These are phyloP conservation scores for Cerrena zonata DNA, from an alignment of 1,284 basidiomycete genomes.

Conservation along the genomic window DNA sequence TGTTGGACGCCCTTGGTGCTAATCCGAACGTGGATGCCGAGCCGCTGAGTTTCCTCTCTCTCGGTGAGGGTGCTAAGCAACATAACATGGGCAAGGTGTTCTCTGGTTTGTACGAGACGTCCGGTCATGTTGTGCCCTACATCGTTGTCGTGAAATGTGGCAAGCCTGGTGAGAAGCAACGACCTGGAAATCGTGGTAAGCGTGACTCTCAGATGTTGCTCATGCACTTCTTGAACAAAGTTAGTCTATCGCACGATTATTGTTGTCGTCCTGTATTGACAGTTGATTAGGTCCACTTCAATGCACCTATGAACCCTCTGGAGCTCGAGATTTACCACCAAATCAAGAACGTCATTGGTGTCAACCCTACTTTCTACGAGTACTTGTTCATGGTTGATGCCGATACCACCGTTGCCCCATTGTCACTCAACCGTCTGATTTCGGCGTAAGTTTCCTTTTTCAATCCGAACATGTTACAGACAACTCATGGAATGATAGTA, in stretches of 20 bases:
- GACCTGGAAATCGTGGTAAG: constrained; percentile 94
- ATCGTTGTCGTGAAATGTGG: constrained; percentile 95
- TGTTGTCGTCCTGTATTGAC: not conserved
- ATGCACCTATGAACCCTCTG: constrained; percentile 90
- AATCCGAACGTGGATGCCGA: constrained; percentile 92
- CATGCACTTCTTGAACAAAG: constrained; percentile 97
- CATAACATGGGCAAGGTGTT: constrained; percentile 99
- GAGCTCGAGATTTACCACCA: constrained; percentile 98
- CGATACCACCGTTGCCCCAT: constrained; percentile 87
- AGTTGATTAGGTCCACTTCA: constrained; percentile 79
- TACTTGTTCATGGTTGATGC: constrained; percentile 96
- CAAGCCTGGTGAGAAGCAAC: constrained; percentile 87
- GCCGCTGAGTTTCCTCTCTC: constrained; percentile 86
- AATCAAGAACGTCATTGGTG: constrained; percentile 98
- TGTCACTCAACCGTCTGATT: constrained; percentile 83
- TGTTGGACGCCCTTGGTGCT: constrained; percentile 92
- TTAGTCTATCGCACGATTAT: constrained; percentile 23
- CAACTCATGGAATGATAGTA: constrained; percentile 39
- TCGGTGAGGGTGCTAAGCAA: constrained; percentile 93
- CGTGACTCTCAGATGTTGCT: constrained; percentile 94
- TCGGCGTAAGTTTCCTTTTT: constrained; percentile 70
- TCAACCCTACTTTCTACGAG: constrained; percentile 97
- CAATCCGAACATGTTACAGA: not conserved
- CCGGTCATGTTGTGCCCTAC: constrained; percentile 95
- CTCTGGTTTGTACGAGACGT: constrained; percentile 89